Evolutionary conservation across 2,329 filamentous ascomycete species (phyloP).

Genomic region (Eurotiales sp.): DNA sequence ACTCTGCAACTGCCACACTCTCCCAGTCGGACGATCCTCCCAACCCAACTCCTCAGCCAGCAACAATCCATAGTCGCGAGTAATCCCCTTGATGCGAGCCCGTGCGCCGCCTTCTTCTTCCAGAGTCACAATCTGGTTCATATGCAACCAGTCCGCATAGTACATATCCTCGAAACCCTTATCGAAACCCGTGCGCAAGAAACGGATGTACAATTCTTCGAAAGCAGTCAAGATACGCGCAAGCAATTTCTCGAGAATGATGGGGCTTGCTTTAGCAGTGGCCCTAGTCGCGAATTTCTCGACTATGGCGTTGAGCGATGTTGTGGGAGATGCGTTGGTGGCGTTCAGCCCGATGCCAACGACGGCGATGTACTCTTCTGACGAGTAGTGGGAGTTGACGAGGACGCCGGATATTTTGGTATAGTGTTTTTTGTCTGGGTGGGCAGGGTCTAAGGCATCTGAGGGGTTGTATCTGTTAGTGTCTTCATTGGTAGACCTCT

Average conservation of each 20-base stretch:
- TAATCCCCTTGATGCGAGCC: slow-evolving; percentile 81
- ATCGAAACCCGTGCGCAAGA: slow-evolving; percentile 72
- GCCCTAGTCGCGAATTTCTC: slow-evolving; percentile 34
- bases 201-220: slow-evolving; percentile 71
- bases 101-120: slow-evolving; percentile 73
- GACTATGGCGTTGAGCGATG: slow-evolving; percentile 73
- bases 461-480: neutral
- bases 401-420: slow-evolving; percentile 93
- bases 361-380: slow-evolving; percentile 75
- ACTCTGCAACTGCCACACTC: slow-evolving; percentile 79
- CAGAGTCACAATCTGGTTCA: slow-evolving; percentile 67
- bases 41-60: slow-evolving; percentile 76
- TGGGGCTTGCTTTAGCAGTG: slow-evolving; percentile 43
- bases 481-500: neutral
- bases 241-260: slow-evolving; percentile 74
- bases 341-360: slow-evolving; percentile 85
- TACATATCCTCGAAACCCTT: slow-evolving; percentile 69
- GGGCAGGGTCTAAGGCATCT: slow-evolving; percentile 64
- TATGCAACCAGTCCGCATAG: slow-evolving; percentile 83
- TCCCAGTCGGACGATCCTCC: slow-evolving; percentile 70
- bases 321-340: slow-evolving; percentile 79
- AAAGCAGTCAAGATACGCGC: slow-evolving; percentile 75
- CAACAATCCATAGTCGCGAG: slow-evolving; percentile 83
- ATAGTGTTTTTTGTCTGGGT: slow-evolving; percentile 52
- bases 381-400: slow-evolving; percentile 78